Percentiles rank a stretch among this genome's conserved stretches.
These are phyloP conservation scores for Ettlia oleoabundans DNA, from an alignment of 139 green algal genomes.

Conservation along the genomic window DNA sequence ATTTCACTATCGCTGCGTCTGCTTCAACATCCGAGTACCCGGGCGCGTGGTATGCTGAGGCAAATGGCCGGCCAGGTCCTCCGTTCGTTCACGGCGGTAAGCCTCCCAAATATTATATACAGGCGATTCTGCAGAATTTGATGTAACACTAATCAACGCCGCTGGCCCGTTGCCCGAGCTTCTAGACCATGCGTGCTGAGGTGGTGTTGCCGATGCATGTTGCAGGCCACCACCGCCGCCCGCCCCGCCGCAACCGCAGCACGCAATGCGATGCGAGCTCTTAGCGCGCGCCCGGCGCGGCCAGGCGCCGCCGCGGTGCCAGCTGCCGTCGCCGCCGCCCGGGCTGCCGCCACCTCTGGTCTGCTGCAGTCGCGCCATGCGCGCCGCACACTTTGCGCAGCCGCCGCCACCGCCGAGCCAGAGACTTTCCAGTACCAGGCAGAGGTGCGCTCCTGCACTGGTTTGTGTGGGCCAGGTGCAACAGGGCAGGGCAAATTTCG, in stretches of 20 bases:
- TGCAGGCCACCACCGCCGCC: not conserved
- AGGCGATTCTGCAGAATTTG: too few species aligned
- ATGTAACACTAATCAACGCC: too few species aligned
- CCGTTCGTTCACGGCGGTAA: not conserved
- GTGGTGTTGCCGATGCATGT: not conserved
- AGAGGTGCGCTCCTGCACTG: slow-evolving; percentile 42
- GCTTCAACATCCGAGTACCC: not conserved
- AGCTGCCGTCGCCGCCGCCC: not conserved
- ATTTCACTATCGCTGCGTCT: too few species aligned
- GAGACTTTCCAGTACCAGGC: slow-evolving; percentile 65
- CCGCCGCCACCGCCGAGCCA: slow-evolving; percentile 14
- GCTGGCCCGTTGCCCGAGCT: too few species aligned
- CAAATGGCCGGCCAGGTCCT: not conserved
- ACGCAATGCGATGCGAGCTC: not conserved
- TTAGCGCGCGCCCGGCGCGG: not conserved
- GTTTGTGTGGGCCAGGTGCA: not conserved
- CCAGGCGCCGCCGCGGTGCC: not conserved
- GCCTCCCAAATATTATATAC: not conserved
- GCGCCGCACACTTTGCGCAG: slow-evolving; percentile 8
- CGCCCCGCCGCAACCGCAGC: not conserved
- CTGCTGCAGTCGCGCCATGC: not conserved
- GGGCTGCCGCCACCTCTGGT: slow-evolving; percentile 1
- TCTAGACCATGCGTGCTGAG: not conserved
- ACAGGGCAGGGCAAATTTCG: not conserved
- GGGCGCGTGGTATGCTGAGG: not conserved